These are phyloP conservation scores for Nigrospora oryzae DNA, from an alignment of 2,329 filamentous ascomycete genomes.

Conservation along the genomic window DNA sequence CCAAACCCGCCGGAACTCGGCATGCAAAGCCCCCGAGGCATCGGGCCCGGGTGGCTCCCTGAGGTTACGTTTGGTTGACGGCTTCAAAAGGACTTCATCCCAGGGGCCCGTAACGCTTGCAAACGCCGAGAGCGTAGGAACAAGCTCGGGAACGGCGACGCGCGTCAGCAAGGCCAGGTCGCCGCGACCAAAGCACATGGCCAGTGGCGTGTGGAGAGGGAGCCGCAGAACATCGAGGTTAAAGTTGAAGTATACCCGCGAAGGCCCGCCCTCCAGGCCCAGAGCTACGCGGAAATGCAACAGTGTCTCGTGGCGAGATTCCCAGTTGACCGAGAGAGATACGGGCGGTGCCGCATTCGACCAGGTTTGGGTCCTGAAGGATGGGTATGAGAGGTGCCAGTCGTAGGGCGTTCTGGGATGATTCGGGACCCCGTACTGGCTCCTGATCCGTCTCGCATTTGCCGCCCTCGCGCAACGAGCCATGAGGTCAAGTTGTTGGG, in stretches of 20 bases:
- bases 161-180: constrained; percentile 1
- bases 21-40: not conserved
- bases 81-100: not conserved
- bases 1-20: constrained; percentile 7
- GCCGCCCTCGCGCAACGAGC: too few species aligned
- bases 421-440: not conserved
- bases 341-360: not conserved
- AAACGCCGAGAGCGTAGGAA: not conserved
- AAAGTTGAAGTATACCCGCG: constrained; percentile 5
- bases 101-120: not conserved
- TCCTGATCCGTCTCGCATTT: not conserved
- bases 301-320: constrained; percentile 6
- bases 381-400: not conserved
- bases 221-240: constrained; percentile 4
- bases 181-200: constrained; percentile 1
- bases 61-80: not conserved
- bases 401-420: not conserved
- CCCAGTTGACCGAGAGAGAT: constrained; percentile 4
- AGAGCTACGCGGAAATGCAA: constrained; percentile 1
- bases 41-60: not conserved
- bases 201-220: constrained; percentile 4
- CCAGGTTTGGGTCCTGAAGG: not conserved
- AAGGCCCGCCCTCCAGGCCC: not conserved
- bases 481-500: too few species aligned
- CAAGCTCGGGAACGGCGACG: constrained; percentile 4